Evolutionary conservation across 2,329 filamentous ascomycete genomes (phyloP).

Genomic region (Knufia petricola): DNA sequence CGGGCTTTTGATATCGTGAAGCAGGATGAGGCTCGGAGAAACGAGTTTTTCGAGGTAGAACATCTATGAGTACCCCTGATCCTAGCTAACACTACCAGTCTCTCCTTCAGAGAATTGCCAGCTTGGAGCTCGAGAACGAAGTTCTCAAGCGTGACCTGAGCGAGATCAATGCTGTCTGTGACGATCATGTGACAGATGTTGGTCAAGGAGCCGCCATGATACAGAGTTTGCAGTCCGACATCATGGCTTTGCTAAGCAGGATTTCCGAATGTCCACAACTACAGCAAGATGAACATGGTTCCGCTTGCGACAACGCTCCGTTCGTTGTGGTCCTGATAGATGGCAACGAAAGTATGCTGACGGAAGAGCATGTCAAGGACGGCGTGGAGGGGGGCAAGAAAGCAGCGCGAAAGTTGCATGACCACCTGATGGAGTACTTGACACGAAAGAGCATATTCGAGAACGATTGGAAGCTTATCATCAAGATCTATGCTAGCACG

Average conservation of each 20-base stretch:
- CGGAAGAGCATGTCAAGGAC: slow-evolving; percentile 20
- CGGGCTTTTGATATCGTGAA: neutral
- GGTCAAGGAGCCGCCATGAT: neutral
- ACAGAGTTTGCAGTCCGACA: slow-evolving; percentile 1
- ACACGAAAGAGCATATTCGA: slow-evolving; percentile 11
- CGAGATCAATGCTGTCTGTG: neutral
- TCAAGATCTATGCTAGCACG: slow-evolving; percentile 34
- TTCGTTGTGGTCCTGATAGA: slow-evolving; percentile 22
- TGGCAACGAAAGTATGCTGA: slow-evolving; percentile 28
- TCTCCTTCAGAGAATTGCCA: neutral
- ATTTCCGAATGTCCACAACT: neutral
- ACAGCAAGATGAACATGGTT: neutral
- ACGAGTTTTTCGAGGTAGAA: neutral
- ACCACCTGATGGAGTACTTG: slow-evolving; percentile 13
- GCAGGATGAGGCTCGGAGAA: slow-evolving; percentile 1
- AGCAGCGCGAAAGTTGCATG: slow-evolving; percentile 11
- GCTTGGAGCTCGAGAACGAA: slow-evolving; percentile 1
- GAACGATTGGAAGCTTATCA: slow-evolving; percentile 25
- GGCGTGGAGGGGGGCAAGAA: slow-evolving; percentile 12
- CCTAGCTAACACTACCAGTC: neutral
- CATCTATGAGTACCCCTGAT: too few relatives aligned
- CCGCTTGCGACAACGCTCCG: slow-evolving; percentile 3
- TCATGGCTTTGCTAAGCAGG: neutral
- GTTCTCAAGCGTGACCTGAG: neutral
- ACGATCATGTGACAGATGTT: neutral